Base-by-base conservation (phyloP, 2,329 filamentous ascomycete species). In the Aspergillus pseudoterreus region DNA sequence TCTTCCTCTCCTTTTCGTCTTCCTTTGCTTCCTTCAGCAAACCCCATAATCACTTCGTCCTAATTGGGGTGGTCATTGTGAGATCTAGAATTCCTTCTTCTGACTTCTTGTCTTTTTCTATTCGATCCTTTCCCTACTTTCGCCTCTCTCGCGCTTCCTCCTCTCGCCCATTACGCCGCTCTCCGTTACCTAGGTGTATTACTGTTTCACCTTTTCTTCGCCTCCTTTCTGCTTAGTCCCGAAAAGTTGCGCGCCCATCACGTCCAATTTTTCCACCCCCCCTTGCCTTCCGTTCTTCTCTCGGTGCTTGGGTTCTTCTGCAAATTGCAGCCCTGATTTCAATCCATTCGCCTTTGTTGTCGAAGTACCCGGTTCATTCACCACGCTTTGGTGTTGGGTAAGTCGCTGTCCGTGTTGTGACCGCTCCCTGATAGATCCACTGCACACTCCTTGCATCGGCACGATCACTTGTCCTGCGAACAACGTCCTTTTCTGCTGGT, bases 201-300 rank as follows among this genome's bases (percentile, higher is more conserved):
- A 43, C 50, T 49, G 39, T 52, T 56, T 53, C 53, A 57, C 47
- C 50, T 56, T 50, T 53, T 59, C 53, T 58, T 19, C 49, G 54
- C 53, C 57, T 57, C 54, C 57, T 57, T 59, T 57, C 57, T 32
- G 43, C 54, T 55, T 53, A 55, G 54, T 51, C 51, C 50, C 38
- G 36, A 51, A 45, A 49, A 38, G 35, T 52, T 49, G 35, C 52
- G 50, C 56, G 52, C 53, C 54, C 48, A 51, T 51, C 49, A 54
- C 27, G 9, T 50, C 43, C 47, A 46, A 52, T 49, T 54, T 55
- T 57, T 52, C 53, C 54, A 19, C 19, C 50, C 49, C 56, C 56
- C 45, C 35, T 47, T 39, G 14, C 45, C 57, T 58, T 41, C 53
- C 50, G 42, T 43, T 50, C 47, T 43, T 50, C 42, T 50, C 36